Base-by-base conservation (phyloP, 2,329 filamentous ascomycete genomes). In the Nemania sp. region DNA sequence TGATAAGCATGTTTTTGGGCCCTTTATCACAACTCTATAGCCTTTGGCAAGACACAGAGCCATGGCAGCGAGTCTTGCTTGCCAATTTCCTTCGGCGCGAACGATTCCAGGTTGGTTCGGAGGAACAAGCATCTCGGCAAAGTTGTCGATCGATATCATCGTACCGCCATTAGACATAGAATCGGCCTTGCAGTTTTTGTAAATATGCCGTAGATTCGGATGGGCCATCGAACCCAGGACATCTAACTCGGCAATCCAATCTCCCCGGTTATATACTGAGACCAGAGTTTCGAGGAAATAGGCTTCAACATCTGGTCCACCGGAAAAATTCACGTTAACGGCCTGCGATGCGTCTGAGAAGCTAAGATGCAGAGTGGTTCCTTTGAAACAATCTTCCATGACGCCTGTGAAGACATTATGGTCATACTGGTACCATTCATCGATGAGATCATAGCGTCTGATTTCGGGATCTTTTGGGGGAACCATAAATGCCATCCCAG, bases 101-200 rank as follows among this genome's bases (percentile, higher is more conserved):
- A 58, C 34, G 20, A 60, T 53, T n/a, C 54, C 54, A 2, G 45
- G 39, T 20, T 51, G 34, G 4, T 34, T 41, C 15, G 57, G 57
- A 11, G 54, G 54, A 4, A 53, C 34, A 3, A 55, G 54, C 40
- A 60, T 54, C 28, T 57, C 57, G 5, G 44, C 51, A 17, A 57
- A 60, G 33, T 53, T 55, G 34, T 57, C 54, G 20, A 60, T 57
- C 1, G 57, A 54, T 30, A 50, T 52, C 17, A 60, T 26, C 24
- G 33, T 54, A 14, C 23, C 15, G 12, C 30, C n/a, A 2, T 9
- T 11, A 6, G 6, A 11, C 2, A 14, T 6, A 11, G 46, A 11
- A 5, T 33, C 24, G 2, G 20, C 26, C 3, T 8, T 9, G 20
- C 37, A 33, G 5, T 36, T 43, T 20, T 17, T 4, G 2, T 14